Conservation (phyloP, 352 stramenopile genomes). For the Globisporangium spinosum region DNA sequence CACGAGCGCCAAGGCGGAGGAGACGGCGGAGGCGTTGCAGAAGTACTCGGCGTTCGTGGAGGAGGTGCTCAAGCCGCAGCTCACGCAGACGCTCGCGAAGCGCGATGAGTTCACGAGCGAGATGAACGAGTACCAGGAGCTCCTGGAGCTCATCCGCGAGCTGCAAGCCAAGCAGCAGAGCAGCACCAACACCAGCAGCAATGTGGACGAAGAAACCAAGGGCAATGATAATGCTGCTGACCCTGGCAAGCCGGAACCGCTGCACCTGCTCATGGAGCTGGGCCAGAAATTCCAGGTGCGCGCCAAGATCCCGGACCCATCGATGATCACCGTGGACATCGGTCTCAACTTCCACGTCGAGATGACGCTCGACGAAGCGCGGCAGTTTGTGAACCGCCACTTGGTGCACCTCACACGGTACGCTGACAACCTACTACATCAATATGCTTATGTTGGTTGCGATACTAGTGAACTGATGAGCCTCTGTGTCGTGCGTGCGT, state of each 20-base stretch:
- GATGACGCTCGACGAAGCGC: slow-evolving; percentile 67
- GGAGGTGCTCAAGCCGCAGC: slow-evolving; percentile 63
- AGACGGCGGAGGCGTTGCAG: slow-evolving; percentile 32
- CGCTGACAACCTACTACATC: neutral
- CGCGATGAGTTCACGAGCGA: slow-evolving; percentile 48
- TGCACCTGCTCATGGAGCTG: slow-evolving; percentile 62
- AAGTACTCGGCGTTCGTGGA: slow-evolving; percentile 68
- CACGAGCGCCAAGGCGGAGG: slow-evolving; percentile 7
- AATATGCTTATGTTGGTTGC: no score
- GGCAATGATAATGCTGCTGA: neutral
- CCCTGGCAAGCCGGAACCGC: neutral
- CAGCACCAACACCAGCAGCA: neutral
- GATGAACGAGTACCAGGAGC: slow-evolving; percentile 58
- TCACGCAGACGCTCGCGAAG: slow-evolving; percentile 49
- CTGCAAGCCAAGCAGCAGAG: slow-evolving; percentile 18
- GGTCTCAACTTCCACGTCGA: slow-evolving; percentile 75
- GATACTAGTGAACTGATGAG: neutral
- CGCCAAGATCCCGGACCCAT: slow-evolving; percentile 55
- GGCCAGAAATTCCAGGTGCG: slow-evolving; percentile 73
- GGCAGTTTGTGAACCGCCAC: slow-evolving; percentile 50
- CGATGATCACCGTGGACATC: slow-evolving; percentile 63
- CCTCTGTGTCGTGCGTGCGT: neutral
- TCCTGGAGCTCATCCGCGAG: slow-evolving; percentile 44
- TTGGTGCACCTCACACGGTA: slow-evolving; percentile 51
- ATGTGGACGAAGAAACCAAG: slow-evolving; percentile 11